Base-by-base conservation (phyloP, 305 asterid species). In the Solanum hybrid region DNA sequence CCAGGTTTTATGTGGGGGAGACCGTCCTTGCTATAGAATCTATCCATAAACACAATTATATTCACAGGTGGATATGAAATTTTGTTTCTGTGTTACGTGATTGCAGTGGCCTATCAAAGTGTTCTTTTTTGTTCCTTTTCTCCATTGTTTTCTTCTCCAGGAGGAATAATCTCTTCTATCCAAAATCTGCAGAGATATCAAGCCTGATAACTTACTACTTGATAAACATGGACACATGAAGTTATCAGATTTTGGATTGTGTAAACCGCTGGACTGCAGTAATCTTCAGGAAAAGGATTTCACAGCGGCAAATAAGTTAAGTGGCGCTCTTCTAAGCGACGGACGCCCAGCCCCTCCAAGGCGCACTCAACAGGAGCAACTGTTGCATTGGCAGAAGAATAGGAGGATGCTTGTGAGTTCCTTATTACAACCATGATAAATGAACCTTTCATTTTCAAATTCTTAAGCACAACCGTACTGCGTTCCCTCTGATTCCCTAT, bases 281-380 rank as follows among this genome's bases (percentile, higher is more conserved):
- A 95, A 91, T 88, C 95, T 97, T 89, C 96, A 95, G 86, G 99
- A 96, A 91, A 94, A 95, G 91, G 98, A 96, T 91, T 95, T 96
- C 91, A 93, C 98, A 40, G 94, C 91, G 26, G 95, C 94, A 87
- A 94, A 92, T 84, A 94, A 89, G 89, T 90, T 91, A 72, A 97
- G 98, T 90, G 98, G 98, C 73, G 94, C 95, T 88, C 96, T 95
- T 90, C 95, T 93, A 93, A 94, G 96, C 60, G 98, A 97, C 90
- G 99, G 98, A 82, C 98, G 96, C 40, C 98, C 99, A 81, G 94
- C 92, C 89, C 91, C 93, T 88, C 98, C 96, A 14, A 97, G 90
- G 91, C 98, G 98, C 90, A 97, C 98, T 85, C 99, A 97, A 91
- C 99, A 97, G 92, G 99, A 97, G 94, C 99, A 97, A 91, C 93